Base-by-base conservation (phyloP, 2,329 filamentous ascomycete genomes). In the Aspergillus ochraceus region DNA sequence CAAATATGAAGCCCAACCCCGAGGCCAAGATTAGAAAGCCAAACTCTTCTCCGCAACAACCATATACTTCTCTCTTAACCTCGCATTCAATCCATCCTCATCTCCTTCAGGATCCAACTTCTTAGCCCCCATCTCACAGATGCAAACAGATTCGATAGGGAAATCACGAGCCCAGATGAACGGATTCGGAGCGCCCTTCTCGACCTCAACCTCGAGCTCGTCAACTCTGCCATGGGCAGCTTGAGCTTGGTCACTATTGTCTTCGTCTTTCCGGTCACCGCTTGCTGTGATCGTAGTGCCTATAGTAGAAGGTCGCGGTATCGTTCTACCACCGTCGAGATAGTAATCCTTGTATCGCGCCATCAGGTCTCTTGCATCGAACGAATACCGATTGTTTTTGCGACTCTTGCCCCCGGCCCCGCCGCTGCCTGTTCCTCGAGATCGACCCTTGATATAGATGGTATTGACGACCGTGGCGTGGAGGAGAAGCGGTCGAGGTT, bases 401-500 rank as follows among this genome's bases (percentile, higher is more conserved):
- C 42, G 49, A 10, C 57, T 63, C 52, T 58, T 64, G 6, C 55
- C 53, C 11, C 54, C 49, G 22, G 2, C 2, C 22, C 22, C 22
- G 22, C 22, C 22, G 24, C 24, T 6, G 8, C 57, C 56, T n/a
- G 54, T 42, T 29, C 60, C 49, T 6, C 56, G 64, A 20, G 59
- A 61, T 42, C 67, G 66, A 6, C 71, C 65, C 17, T 64, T 65
- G 39, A 74, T 86, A 71, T 97, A 96, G 14, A 92, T 85, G 0
- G 92, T 96, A 74, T 97, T 97, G 54, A 95, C 77, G 4, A 97
- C 79, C 0, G 94, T 97, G 19, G 91, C 92, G 71, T 97, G 94
- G 54, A 97, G 76, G 20, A 90, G 83, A 62, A 97, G 74, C 6
- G 86, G 84, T 57, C 91, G 79, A 12, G 79, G 54, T 58, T 65